Evolutionary conservation across 1,284 basidiomycete genomes (phyloP), one percentile per base, ranked within the genome.

Genomic region (Mycena citricolor): DNA sequence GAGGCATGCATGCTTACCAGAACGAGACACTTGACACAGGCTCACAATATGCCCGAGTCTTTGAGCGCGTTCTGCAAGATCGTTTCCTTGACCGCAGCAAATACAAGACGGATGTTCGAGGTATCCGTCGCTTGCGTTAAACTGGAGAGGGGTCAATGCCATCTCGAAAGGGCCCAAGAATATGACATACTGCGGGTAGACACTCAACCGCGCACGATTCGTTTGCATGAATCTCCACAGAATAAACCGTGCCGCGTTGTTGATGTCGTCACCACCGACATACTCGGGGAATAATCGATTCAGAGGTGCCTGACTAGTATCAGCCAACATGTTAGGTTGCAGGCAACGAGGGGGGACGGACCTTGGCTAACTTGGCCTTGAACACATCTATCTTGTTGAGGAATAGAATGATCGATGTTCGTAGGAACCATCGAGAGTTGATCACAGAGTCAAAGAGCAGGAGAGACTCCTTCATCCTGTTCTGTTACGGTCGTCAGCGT

Each of bases 171-270:
- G 35, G 2, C 24, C 33, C 21, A 13, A 8, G 40, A 17, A 5
- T 13, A 20, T 8, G 11, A 79, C 88, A 51, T 60, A 93, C 92
- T 97, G 93, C 1, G 93, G 92, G 66, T 97, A 97, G 11, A 97
- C 87, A 47, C 86, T 90, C 50, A 97, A 64, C 42, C 87, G 70
- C 24, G 91, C 91, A 21, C 93, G 73, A 61, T 99, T 99, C 32
- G 90, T 88, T 65, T 97, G 92, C 71, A 94, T 97, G 57, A 97
- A 98, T 54, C 91, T 74, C 95, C 94, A 98, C 17, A 99, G 70
- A 50, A 98, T 97, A 61, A 95, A 99, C 63, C 97, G 98, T 4
- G 94, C 93, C 2, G 93, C 95, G 67, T 98, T 98, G 74, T 97
- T 97, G 64, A 97, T 90, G 60, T 97, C 94, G 7, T 86, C 67